Evolutionary conservation across 768 basidiomycete genomes (phyloP).

Genomic region (Kwoniella newhampshirensis): DNA sequence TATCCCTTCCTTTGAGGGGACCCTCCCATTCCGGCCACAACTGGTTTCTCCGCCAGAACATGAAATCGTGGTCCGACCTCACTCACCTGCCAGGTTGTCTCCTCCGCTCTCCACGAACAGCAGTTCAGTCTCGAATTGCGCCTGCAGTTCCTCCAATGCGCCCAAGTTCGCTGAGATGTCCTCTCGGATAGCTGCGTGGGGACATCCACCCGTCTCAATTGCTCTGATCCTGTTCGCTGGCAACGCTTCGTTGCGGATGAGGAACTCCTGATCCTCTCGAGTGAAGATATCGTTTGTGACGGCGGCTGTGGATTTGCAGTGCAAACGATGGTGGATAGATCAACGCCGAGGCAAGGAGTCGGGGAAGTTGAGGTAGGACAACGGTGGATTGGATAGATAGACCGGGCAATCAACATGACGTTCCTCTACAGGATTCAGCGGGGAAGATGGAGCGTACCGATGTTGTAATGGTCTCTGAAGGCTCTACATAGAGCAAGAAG

Average conservation of each 20-base stretch:
- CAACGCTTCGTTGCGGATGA: conserved; percentile 88
- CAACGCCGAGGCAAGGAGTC: too few species aligned
- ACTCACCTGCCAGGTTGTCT: conserved; percentile 76
- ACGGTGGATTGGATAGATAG: too few species aligned
- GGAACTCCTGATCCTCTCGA: conserved; percentile 95
- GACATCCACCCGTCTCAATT: conserved; percentile 95
- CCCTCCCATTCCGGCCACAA: too few species aligned
- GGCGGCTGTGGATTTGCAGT: conserved; percentile 71
- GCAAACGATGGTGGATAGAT: too few species aligned
- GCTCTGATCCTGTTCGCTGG: conserved; percentile 80
- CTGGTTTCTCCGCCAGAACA: too few species aligned
- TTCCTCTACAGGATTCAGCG: too few species aligned
- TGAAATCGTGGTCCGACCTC: not conserved
- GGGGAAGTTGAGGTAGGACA: too few species aligned
- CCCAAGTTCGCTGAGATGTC: conserved; percentile 97
- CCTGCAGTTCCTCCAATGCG: conserved; percentile 89
- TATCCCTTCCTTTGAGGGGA: too few species aligned
- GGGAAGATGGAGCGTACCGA: conserved; percentile 78
- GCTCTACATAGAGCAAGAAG: conserved; percentile 83
- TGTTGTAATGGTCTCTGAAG: conserved; percentile 80
- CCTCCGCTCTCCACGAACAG: conserved; percentile 95
- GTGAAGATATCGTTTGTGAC: conserved; percentile 99
- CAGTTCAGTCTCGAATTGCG: conserved; percentile 82
- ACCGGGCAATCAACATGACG: too few species aligned
- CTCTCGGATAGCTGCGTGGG: conserved; percentile 96